phyloP scores from a whole-genome alignment of 768 basidiomycete genomes.

The Amyloporia xantha region DNA sequence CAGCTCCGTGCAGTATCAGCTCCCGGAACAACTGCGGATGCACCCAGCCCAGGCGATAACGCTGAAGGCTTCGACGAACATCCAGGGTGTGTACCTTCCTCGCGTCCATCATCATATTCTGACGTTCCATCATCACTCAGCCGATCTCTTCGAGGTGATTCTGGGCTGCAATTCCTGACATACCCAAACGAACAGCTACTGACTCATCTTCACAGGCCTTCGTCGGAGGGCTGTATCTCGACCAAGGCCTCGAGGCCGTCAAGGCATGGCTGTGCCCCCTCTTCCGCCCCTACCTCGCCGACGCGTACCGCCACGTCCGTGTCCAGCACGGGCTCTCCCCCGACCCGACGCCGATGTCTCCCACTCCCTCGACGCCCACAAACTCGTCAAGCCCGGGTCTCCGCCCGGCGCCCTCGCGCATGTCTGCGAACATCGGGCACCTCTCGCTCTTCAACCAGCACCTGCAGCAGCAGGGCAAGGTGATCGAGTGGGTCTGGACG shows the following conservation, averaged over 20 bases:
- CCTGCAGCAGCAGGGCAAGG: constrained; percentile 48
- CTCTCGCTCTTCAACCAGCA: constrained; percentile 78
- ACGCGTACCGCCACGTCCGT: constrained; percentile 60
- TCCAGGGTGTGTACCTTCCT: constrained; percentile 52
- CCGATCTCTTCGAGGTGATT: constrained; percentile 73
- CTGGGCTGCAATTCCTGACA: background rate
- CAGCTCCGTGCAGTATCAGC: constrained; percentile 58
- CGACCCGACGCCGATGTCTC: constrained; percentile 27
- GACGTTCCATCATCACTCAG: constrained; percentile 29
- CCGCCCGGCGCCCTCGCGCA: constrained; percentile 18
- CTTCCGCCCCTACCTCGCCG: constrained; percentile 53
- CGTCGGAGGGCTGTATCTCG: constrained; percentile 70
- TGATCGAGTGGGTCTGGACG: constrained; percentile 68
- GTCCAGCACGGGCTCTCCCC: constrained; percentile 60
- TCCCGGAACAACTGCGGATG: constrained; percentile 54
- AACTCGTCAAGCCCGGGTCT: constrained; percentile 9
- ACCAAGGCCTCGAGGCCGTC: constrained; percentile 55
- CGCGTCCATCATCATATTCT: constrained; percentile 5
- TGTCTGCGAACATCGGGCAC: constrained; percentile 44
- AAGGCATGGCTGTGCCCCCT: constrained; percentile 55
- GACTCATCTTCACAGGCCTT: constrained; percentile 47
- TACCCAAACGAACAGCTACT: background rate
- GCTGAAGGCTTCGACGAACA: constrained; percentile 56
- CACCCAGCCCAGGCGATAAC: constrained; percentile 72
- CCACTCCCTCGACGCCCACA: constrained; percentile 9